Conservation (phyloP, 2,329 filamentous ascomycete genomes). For the Fusarium avenaceum region DNA sequence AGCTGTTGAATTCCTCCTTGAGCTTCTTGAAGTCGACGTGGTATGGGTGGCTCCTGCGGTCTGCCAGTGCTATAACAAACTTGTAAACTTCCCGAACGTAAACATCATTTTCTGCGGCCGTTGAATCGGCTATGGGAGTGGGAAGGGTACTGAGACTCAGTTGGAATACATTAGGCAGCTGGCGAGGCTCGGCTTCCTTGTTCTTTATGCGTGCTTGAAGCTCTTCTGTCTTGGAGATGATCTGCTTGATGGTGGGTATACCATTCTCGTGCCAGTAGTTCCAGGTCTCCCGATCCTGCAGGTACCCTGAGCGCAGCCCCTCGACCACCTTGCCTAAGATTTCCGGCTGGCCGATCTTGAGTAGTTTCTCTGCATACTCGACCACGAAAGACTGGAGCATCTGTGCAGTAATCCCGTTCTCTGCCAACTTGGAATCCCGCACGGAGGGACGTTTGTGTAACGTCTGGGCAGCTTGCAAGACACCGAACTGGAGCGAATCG, state of each 20-base stretch:
- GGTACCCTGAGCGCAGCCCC: neutral
- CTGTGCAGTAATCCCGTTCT: neutral
- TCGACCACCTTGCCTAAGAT: slow-evolving; percentile 5
- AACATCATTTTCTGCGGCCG: slow-evolving; percentile 1
- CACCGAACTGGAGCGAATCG: slow-evolving; percentile 6
- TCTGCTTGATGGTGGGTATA: slow-evolving; percentile 37
- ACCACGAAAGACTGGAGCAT: slow-evolving; percentile 29
- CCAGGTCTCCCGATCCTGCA: slow-evolving; percentile 28
- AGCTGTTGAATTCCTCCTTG: slow-evolving; percentile 25
- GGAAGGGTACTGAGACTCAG: slow-evolving; percentile 33
- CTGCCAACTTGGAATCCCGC: slow-evolving; percentile 16
- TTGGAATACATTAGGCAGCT: slow-evolving; percentile 34
- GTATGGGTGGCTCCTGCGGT: slow-evolving; percentile 37
- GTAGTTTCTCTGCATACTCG: neutral
- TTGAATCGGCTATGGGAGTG: slow-evolving; percentile 16
- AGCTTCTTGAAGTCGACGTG: slow-evolving; percentile 42
- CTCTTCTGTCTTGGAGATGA: slow-evolving; percentile 33
- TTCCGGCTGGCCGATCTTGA: neutral
- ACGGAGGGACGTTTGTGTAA: slow-evolving; percentile 9
- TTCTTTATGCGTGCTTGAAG: neutral
- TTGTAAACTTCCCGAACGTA: slow-evolving; percentile 31
- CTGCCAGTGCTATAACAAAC: slow-evolving; percentile 28
- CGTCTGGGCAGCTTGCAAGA: slow-evolving; percentile 9
- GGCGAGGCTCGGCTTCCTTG: neutral
- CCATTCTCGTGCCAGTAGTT: slow-evolving; percentile 40